A percentile compares a stretch with the other conserved stretches of the same genome.
Conservation (phyloP, 345 rosid genomes). For the Acer saccharum region DNA sequence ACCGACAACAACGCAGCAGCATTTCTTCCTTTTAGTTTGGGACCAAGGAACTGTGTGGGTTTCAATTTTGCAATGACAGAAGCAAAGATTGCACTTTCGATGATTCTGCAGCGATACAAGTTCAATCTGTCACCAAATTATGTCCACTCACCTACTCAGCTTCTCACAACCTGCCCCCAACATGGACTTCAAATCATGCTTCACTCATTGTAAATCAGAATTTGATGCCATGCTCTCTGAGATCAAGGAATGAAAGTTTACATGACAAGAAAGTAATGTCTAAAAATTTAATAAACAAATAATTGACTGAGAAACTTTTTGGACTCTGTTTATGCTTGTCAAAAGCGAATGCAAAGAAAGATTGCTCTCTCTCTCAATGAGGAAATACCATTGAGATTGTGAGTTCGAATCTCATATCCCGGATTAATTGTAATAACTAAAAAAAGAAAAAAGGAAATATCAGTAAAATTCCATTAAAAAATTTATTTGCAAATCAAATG, state of each 20-base stretch:
- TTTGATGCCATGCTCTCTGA: not conserved
- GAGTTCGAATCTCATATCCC: too few species aligned
- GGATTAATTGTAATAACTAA: too few species aligned
- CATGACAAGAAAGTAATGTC: too few species aligned
- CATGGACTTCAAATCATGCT: constrained; percentile 38
- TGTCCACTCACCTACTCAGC: constrained; percentile 26
- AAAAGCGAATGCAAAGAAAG: too few species aligned
- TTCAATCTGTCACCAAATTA: constrained; percentile 39
- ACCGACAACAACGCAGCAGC: constrained; percentile 23
- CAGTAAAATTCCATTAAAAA: too few species aligned
- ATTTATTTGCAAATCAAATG: too few species aligned
- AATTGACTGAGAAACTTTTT: not conserved
- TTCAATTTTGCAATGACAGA: constrained; percentile 34
- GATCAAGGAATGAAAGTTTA: too few species aligned
- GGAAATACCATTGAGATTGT: too few species aligned
- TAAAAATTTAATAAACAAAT: not conserved
- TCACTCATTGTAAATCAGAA: constrained; percentile 8
- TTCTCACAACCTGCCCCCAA: constrained; percentile 21
- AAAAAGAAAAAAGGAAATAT: too few species aligned
- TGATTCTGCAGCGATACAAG: constrained; percentile 39
- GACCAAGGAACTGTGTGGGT: constrained; percentile 36
- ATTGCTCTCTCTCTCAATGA: too few species aligned
- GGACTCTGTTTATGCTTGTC: not conserved
- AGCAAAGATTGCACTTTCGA: constrained; percentile 34
- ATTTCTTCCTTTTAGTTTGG: constrained; percentile 38